Evolutionary conservation across 148 eudicot species (phyloP).

Genomic region (Oxyria digyna): DNA sequence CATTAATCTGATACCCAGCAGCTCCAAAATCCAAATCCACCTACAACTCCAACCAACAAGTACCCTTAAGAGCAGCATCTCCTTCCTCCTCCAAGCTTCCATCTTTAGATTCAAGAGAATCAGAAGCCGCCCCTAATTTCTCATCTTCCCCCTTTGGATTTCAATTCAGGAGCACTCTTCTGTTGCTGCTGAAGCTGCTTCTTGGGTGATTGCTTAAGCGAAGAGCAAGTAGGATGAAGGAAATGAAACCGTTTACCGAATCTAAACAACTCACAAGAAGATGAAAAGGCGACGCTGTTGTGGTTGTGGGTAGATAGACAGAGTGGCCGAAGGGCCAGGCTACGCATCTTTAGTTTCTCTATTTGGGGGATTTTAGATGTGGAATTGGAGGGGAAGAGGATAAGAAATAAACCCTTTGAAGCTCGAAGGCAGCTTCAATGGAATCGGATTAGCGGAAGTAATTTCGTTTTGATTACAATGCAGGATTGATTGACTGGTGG

Average conservation of each 20-base stretch:
- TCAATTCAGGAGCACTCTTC: constrained; percentile 46
- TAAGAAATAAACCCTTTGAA: background rate
- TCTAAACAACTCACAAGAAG: constrained; percentile 12
- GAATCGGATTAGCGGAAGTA: background rate
- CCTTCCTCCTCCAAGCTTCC: constrained; percentile 25
- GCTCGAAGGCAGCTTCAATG: background rate
- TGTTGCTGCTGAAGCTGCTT: constrained; percentile 30
- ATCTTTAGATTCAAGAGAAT: too few species aligned
- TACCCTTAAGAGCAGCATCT: constrained; percentile 60
- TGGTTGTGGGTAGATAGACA: constrained; percentile 15
- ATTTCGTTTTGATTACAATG: background rate
- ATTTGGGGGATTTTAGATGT: background rate
- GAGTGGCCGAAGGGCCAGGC: constrained; percentile 15
- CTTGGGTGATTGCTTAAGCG: constrained; percentile 55
- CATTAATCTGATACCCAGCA: constrained; percentile 76
- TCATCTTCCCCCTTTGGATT: constrained; percentile 19
- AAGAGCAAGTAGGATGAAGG: constrained; percentile 54
- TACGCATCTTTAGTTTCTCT: constrained; percentile 21
- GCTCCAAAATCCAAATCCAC: constrained; percentile 87
- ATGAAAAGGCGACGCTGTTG: constrained; percentile 14
- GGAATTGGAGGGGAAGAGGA: background rate
- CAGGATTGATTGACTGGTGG: background rate
- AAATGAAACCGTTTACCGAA: constrained; percentile 36
- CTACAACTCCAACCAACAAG: constrained; percentile 64
- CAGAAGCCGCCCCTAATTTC: too few species aligned